phyloP scores from a whole-genome alignment of 768 basidiomycete genomes.

The Russula olivacea region DNA sequence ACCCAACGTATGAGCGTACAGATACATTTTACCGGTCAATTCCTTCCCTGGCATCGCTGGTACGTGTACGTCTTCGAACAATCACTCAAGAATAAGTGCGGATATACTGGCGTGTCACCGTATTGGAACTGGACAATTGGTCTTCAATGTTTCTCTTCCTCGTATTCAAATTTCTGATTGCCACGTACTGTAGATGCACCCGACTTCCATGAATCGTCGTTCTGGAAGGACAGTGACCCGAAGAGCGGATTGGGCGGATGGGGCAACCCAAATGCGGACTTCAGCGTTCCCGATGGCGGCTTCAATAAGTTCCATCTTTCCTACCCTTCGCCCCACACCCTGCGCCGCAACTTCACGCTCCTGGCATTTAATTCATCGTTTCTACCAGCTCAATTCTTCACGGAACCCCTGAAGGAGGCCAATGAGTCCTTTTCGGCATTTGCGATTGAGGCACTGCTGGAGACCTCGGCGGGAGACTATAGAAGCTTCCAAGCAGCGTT shows the following conservation, averaged over 20 bases:
- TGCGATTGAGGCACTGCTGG: slow-evolving; percentile 27
- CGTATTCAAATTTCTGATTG: neutral
- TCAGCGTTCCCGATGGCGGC: slow-evolving; percentile 30
- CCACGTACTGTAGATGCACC: slow-evolving; percentile 25
- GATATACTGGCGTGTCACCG: slow-evolving; percentile 26
- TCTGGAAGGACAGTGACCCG: slow-evolving; percentile 28
- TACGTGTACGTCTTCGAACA: slow-evolving; percentile 26
- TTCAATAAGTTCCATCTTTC: slow-evolving; percentile 30
- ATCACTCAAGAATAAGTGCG: slow-evolving; percentile 26
- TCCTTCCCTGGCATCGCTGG: slow-evolving; percentile 31
- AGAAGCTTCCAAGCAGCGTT: slow-evolving; percentile 31
- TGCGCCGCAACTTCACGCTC: slow-evolving; percentile 34
- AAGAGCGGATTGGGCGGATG: slow-evolving; percentile 29
- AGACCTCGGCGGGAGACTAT: slow-evolving; percentile 31
- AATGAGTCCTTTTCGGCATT: slow-evolving; percentile 29
- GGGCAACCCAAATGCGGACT: slow-evolving; percentile 27
- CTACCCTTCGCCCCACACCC: slow-evolving; percentile 33
- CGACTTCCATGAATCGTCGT: slow-evolving; percentile 24
- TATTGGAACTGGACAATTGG: slow-evolving; percentile 33
- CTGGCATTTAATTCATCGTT: slow-evolving; percentile 28
- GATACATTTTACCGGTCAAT: slow-evolving; percentile 28
- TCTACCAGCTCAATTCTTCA: slow-evolving; percentile 12
- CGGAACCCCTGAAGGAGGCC: slow-evolving; percentile 27
- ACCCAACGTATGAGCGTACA: neutral
- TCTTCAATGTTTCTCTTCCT: neutral